Conservation (phyloP, 2,329 filamentous ascomycete species). For the Hypoxylon sp. region DNA sequence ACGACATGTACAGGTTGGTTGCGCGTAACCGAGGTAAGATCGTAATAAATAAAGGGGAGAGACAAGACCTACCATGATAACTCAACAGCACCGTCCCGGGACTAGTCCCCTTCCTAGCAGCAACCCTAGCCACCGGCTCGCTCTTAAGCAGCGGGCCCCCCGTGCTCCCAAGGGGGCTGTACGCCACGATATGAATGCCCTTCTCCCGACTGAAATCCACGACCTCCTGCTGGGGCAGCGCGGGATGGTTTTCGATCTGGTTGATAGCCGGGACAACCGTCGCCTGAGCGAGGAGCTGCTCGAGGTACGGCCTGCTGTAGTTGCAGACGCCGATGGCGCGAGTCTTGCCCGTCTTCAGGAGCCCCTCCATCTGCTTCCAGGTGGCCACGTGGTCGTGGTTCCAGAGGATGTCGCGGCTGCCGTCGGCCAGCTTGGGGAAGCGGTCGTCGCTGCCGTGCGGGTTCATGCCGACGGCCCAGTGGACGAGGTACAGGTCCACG, state of each 20-base stretch:
- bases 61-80: slow-evolving; percentile 69
- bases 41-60: background rate
- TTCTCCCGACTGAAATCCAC: slow-evolving; percentile 73
- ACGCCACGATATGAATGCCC: slow-evolving; percentile 76
- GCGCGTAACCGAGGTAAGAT: too few relatives aligned
- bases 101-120: slow-evolving; percentile 68
- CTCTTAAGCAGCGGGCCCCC: slow-evolving; percentile 71
- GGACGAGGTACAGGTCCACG: slow-evolving; percentile 82
- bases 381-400: slow-evolving; percentile 76
- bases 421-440: slow-evolving; percentile 79
- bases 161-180: slow-evolving; percentile 72
- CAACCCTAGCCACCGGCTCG: slow-evolving; percentile 68
- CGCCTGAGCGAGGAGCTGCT: slow-evolving; percentile 60
- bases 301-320: slow-evolving; percentile 65
- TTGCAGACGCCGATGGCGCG: slow-evolving; percentile 65
- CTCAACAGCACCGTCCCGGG: slow-evolving; percentile 73
- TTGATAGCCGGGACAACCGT: slow-evolving; percentile 71
- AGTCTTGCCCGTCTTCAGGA: slow-evolving; percentile 67
- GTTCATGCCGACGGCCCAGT: slow-evolving; percentile 86
- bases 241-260: slow-evolving; percentile 79
- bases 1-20: too few relatives aligned
- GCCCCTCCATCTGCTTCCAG: slow-evolving; percentile 78
- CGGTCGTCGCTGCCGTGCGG: slow-evolving; percentile 75
- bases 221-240: slow-evolving; percentile 75
- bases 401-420: slow-evolving; percentile 75